Evolutionary conservation across 2,329 filamentous ascomycete species (phyloP), one percentile per base, ranked within the genome.

Genomic region (Basipetospora chlamydospora): DNA sequence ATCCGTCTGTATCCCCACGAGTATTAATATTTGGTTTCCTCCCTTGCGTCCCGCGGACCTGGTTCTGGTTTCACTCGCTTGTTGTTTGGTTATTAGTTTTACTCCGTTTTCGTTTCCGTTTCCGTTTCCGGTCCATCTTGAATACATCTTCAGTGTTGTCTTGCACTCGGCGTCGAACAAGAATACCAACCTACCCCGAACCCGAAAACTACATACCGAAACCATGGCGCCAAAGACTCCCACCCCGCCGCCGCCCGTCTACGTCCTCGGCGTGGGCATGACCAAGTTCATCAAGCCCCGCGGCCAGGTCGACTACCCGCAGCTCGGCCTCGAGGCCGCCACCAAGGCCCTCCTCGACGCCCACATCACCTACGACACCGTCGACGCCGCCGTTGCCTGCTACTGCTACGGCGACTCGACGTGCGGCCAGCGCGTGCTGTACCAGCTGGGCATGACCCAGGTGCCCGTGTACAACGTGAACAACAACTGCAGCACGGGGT

Each of bases 221-320:
- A 10, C 15, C 4, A 6, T 8, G 4, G 17, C 26, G 31, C 35
- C 13, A 26, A 33, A 39, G 39, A 15, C 34, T 30, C 3, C 36
- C 45, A 55, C 40, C 57, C 58, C 49, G 37, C 64, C 62, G 46
- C 49, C 57, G 43, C 66, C 67, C 41, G 66, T 65, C 67, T 96
- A 96, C 67, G 83, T 96, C 54, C 76, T 96, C 42, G 88, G 88
- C 65, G 90, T 96, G 48, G 88, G 88, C 64, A 90, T 96, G 84
- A 96, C 88, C 63, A 93, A 93, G 62, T 96, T 96, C 72, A 88
- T 95, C 73, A 95, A 95, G 67, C 87, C 87, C 28, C 76, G 87
- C 39, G 84, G 85, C 55, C 88, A 88, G 56, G 82, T 93, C 45
- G 86, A 94, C 63, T 95, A 95, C 63, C 85, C 85, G 6, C 87